phyloP scores from a whole-genome alignment of 805 yeast genomes.

The Wickerhamomyces bovis region DNA sequence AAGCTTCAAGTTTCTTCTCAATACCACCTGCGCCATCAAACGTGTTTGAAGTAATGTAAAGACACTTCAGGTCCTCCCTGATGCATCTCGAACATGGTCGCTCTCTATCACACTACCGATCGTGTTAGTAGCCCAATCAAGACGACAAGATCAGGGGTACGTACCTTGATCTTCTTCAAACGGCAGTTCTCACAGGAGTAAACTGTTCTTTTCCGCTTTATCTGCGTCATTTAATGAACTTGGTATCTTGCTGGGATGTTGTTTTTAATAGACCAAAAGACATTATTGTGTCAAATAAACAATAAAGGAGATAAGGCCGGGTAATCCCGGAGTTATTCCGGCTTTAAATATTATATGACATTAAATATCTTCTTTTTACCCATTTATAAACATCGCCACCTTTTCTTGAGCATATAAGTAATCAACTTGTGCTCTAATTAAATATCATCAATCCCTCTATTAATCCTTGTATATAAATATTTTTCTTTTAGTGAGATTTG shows the following conservation, averaged over 20 bases:
- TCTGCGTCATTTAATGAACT: not conserved
- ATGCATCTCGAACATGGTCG: not conserved
- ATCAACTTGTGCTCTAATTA: no score
- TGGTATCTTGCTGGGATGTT: not conserved
- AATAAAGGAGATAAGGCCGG: not conserved
- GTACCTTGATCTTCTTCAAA: conserved; percentile 4
- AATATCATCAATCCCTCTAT: no score
- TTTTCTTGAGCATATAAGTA: no score
- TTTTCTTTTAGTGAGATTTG: no score
- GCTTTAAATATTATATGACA: no score
- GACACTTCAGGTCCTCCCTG: not conserved
- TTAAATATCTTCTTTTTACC: no score
- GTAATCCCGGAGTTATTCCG: not conserved
- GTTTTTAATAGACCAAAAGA: no score
- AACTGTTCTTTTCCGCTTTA: conserved; percentile 4
- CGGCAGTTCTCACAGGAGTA: conserved; percentile 11
- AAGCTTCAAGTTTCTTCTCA: not conserved
- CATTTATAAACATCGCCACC: no score
- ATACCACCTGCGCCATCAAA: not conserved
- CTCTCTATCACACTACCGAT: not conserved
- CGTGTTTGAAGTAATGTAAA: not conserved
- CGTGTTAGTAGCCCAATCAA: not conserved
- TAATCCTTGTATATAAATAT: no score
- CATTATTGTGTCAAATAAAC: not conserved
- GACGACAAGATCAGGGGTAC: not conserved